Conservation (phyloP, 116 monocot species). For the Posidonia oceanica region DNA sequence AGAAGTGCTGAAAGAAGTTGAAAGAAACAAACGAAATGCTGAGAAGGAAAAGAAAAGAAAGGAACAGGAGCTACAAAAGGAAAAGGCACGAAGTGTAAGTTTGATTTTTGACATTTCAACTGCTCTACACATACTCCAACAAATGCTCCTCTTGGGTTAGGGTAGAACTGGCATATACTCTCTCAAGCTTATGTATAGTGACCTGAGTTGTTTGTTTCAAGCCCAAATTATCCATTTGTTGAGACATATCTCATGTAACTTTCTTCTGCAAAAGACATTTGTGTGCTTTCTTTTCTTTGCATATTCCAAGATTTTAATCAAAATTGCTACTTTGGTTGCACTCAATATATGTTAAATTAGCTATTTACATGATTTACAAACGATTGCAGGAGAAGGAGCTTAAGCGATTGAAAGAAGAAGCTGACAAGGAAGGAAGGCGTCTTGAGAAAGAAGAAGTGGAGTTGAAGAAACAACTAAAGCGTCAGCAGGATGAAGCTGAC, state of each 20-base stretch:
- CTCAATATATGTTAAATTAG: neutral
- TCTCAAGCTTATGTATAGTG: too few relatives aligned
- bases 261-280: too few relatives aligned
- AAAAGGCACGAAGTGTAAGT: conserved; percentile 42
- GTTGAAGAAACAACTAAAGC: conserved; percentile 39
- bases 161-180: neutral
- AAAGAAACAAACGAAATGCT: conserved; percentile 29
- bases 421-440: conserved; percentile 47
- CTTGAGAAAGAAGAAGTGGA: conserved; percentile 67
- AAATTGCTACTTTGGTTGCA: too few relatives aligned
- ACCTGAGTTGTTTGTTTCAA: too few relatives aligned
- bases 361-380: neutral
- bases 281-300: too few relatives aligned
- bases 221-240: too few relatives aligned
- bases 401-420: conserved; percentile 49
- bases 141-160: neutral
- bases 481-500: conserved; percentile 59
- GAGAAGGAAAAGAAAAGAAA: conserved; percentile 55
- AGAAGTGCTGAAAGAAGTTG: conserved; percentile 42
- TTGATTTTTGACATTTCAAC: neutral
- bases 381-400: conserved; percentile 67
- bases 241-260: too few relatives aligned
- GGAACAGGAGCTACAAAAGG: conserved; percentile 51
- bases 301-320: too few relatives aligned
- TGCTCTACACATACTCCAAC: too few relatives aligned